Conservation (phyloP, 495 filamentous ascomycete genomes). For the Penicillium longicatenatum region DNA sequence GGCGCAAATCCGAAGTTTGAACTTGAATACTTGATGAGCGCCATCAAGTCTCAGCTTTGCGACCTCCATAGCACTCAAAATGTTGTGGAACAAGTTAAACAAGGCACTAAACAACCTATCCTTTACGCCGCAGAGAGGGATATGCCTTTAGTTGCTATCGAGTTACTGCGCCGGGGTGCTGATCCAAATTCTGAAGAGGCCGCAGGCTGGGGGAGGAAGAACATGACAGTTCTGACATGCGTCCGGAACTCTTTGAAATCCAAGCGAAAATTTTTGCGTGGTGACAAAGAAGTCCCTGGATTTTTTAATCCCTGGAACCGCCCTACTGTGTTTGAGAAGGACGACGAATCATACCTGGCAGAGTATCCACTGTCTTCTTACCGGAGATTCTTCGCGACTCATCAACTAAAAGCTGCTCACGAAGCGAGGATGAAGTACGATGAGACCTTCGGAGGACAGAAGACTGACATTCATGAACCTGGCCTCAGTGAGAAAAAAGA, state of each 20-base stretch:
- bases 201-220: slow-evolving; percentile 12
- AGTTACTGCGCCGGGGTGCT: slow-evolving; percentile 59
- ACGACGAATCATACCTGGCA: slow-evolving; percentile 44
- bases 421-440: background rate
- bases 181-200: slow-evolving; percentile 54
- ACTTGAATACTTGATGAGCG: slow-evolving; percentile 45
- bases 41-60: slow-evolving; percentile 19
- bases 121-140: slow-evolving; percentile 54
- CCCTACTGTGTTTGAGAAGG: slow-evolving; percentile 27
- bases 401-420: background rate
- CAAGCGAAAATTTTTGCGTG: slow-evolving; percentile 47
- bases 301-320: background rate
- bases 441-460: background rate
- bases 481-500: slow-evolving; percentile 53
- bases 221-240: slow-evolving; percentile 19
- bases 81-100: slow-evolving; percentile 42
- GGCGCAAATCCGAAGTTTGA: slow-evolving; percentile 43
- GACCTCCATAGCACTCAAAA: background rate
- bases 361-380: slow-evolving; percentile 53
- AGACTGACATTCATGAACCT: slow-evolving; percentile 2
- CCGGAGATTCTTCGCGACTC: slow-evolving; percentile 43
- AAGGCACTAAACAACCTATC: slow-evolving; percentile 56
- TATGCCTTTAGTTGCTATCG: slow-evolving; percentile 52
- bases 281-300: background rate
- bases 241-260: slow-evolving; percentile 50